These are phyloP conservation scores for Tylopilus cervinicoccineus DNA, from an alignment of 768 basidiomycete species.

Conservation along the genomic window DNA sequence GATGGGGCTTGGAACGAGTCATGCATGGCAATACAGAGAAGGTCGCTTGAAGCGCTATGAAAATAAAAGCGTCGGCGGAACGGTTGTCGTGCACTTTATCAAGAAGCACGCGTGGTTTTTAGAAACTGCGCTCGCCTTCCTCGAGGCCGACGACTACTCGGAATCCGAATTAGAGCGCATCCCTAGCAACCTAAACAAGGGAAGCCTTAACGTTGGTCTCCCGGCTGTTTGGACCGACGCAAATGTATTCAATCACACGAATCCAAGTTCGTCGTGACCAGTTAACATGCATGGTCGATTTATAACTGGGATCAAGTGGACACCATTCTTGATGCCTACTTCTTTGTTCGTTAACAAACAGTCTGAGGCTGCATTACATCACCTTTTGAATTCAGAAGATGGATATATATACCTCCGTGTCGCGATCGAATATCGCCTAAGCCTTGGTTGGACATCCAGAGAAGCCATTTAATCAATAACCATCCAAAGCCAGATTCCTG, in stretches of 20 bases:
- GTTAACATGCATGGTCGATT: neutral
- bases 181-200: constrained; percentile 7
- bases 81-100: constrained; percentile 94
- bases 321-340: neutral
- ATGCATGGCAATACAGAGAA: constrained; percentile 73
- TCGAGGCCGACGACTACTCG: constrained; percentile 73
- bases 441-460: neutral
- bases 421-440: neutral
- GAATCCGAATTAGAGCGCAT: constrained; percentile 34
- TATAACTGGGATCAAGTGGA: neutral
- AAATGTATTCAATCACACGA: constrained; percentile 16
- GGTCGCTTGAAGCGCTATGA: constrained; percentile 63
- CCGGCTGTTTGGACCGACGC: constrained; percentile 30
- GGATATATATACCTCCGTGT: constrained; percentile 6
- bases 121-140: constrained; percentile 85
- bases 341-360: constrained; percentile 24
- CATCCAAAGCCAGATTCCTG: constrained; percentile 34
- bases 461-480: constrained; percentile 12
- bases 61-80: constrained; percentile 78
- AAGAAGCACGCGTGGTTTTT: constrained; percentile 97
- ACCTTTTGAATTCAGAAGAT: neutral
- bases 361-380: constrained; percentile 10
- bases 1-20: constrained; percentile 52
- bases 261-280: constrained; percentile 9
- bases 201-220: constrained; percentile 17